Percentiles rank a stretch among this genome's conserved stretches.
Conservation (phyloP, 106 monocot species). For the Gastrodia elata region DNA sequence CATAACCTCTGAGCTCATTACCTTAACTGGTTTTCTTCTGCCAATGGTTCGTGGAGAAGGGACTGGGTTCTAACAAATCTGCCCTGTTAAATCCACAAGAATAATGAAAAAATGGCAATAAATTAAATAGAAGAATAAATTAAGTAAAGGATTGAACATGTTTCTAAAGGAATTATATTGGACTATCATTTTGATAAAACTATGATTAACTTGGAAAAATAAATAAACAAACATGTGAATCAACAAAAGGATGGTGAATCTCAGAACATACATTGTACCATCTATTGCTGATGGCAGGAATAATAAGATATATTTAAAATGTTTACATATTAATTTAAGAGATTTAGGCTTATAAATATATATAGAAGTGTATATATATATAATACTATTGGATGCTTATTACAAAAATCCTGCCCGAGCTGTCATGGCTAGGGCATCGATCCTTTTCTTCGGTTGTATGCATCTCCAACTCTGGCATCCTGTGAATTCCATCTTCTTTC, state of each 20-base stretch:
- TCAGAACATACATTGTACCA: not conserved
- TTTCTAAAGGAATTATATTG: not conserved
- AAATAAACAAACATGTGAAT: not conserved
- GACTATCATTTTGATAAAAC: not conserved
- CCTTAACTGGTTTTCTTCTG: not conserved
- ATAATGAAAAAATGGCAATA: not conserved
- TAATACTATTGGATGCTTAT: too few relatives aligned
- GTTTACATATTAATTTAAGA: too few relatives aligned
- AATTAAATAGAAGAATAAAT: not conserved
- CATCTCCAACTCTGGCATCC: too few relatives aligned
- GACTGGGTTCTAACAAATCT: not conserved
- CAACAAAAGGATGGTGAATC: not conserved
- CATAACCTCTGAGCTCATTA: not conserved
- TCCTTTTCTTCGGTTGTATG: too few relatives aligned
- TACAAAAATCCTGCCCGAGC: too few relatives aligned
- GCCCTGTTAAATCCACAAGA: constrained; percentile 1
- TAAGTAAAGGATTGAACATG: not conserved
- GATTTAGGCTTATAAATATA: too few relatives aligned
- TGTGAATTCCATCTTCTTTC: too few relatives aligned
- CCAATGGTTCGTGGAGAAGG: not conserved
- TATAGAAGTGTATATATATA: too few relatives aligned
- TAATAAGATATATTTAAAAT: too few relatives aligned
- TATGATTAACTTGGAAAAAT: not conserved
- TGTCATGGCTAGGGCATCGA: too few relatives aligned
- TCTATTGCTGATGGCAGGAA: too few relatives aligned